Evolutionary conservation across 805 yeast species (phyloP), one percentile per base, ranked within the genome.

Genomic region (Barnettozyma californica): DNA sequence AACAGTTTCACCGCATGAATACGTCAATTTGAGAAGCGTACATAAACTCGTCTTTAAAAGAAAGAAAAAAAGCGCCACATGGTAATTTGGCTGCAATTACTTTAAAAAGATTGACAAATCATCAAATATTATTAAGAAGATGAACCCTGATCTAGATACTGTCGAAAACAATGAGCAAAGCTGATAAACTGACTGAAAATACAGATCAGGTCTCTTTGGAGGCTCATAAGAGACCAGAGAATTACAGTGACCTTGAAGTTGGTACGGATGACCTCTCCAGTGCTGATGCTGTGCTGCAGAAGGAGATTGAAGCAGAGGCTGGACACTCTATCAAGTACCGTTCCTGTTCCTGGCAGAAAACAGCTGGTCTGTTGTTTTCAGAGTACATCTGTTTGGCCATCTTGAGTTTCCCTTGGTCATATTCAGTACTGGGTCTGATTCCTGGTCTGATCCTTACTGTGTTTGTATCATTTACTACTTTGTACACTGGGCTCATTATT

Each of bases 391-490:
- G 83, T 55, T 67, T 80, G 51, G 84, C 84, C 13, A 77, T 78
- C 50, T 71, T 80, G 80, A 76, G 82, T n/a, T 80, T 80, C 59
- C 85, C 85, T 0, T 78, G 83, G 83, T 76, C 82, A 10, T 80
- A 76, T 55, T 77, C 83, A 3, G 79, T 79, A 3, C 63, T 80
- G 18, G 85, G 85, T 0, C 61, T 80, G 9, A 75, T 79, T 2
- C 82, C 83, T 1, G 85, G 84, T 1, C 64, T 80, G 25, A 75
- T 80, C 26, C 57, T 79, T 43, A 80, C 84, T 0, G 70, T 71
- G 1, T 74, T 75, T 45, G 78, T 79, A 4, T 70, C 83, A 2
- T 51, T 70, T 20, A 71, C 77, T 6, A 79, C 75, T 21, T 64
- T 76, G 27, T 80, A 80, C 63, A 80, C 85, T 1, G 82, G 83